Percentiles rank a stretch among this genome's conserved stretches.
Evolutionary conservation across 352 stramenopile species (phyloP).

Genomic region (Phytopythium helicoides): DNA sequence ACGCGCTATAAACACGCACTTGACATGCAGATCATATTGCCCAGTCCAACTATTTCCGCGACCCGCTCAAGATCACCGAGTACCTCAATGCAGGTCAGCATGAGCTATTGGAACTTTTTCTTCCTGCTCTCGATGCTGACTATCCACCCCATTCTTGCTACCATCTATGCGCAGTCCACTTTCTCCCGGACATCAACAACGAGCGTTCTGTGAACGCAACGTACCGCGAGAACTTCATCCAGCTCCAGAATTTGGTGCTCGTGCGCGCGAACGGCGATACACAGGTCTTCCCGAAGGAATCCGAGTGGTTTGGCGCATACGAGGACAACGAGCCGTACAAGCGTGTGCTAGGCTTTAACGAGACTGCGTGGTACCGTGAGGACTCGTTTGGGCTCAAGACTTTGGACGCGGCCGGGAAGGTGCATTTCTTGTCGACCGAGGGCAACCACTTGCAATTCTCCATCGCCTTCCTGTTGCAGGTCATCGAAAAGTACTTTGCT

Average conservation of each 20-base stretch:
- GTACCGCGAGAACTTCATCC: slow-evolving; percentile 88
- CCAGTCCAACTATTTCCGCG: slow-evolving; percentile 94
- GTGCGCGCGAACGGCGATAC: slow-evolving; percentile 88
- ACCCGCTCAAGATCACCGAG: slow-evolving; percentile 71
- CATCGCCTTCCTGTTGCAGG: slow-evolving; percentile 73
- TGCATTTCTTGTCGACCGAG: slow-evolving; percentile 87
- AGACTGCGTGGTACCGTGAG: slow-evolving; percentile 91
- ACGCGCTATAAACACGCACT: slow-evolving; percentile 11
- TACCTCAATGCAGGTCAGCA: slow-evolving; percentile 64
- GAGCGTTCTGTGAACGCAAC: slow-evolving; percentile 81
- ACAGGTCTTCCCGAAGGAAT: slow-evolving; percentile 87
- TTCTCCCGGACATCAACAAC: slow-evolving; percentile 90
- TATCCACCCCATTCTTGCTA: too few species aligned
- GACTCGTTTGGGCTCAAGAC: slow-evolving; percentile 92
- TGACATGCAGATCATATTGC: slow-evolving; percentile 71
- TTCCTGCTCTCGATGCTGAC: too few species aligned
- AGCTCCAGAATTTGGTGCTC: slow-evolving; percentile 86
- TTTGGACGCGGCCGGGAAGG: slow-evolving; percentile 81
- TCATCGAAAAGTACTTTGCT: slow-evolving; percentile 82
- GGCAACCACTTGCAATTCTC: slow-evolving; percentile 92
- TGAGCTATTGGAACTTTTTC: too few species aligned
- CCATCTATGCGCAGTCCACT: slow-evolving; percentile 22
- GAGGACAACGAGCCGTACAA: slow-evolving; percentile 67
- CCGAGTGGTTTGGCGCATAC: slow-evolving; percentile 87
- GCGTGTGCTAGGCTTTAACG: slow-evolving; percentile 82